Base-by-base conservation (phyloP, 257 asterid species). In the Cruciata laevipes region DNA sequence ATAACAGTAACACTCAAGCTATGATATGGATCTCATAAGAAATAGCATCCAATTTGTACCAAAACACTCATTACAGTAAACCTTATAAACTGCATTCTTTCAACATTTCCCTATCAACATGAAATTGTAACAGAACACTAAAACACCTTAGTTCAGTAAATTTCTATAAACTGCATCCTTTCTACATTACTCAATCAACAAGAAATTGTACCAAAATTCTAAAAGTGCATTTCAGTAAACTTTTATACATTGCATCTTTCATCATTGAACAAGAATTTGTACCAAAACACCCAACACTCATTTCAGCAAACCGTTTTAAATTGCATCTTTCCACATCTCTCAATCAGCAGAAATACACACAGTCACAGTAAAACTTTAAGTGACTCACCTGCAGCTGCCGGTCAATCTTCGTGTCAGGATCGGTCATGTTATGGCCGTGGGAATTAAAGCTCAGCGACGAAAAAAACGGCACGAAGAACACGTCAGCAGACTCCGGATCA, bases 401-500 rank as follows among this genome's bases (percentile, higher is more conserved):
- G 69, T 89, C 98, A 64, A 82, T 67, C 57, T 81, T 82, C 0
- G 90, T 82, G 23, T 79, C 82, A 6, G 71, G 68, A 72, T 83
- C 90, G 55, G 83, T 80, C 92, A 89, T 91, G 61, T 71, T 82
- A 57, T 74, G 82, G 9, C 83, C 93, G 40, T 83, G 81, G 23
- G 85, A 21, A 62, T 86, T 90, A 75, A 88, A 84, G 73, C 99
- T 90, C 53, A 90, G 68, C 0, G 97, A 93, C 44, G 97, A 90
- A 76, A 93, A 93, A 31, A 93, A 93, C 1, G 99, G 99, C 56
- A 93, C 95, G 7, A 90, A 90, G 59, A 93, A 90, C 63, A 81
- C 88, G 25, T 90, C 85, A 44, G 99, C 97, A 0, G 81, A 69
- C 5, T 73, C 78, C 73, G 97, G 96, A 78, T 90, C 95, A 78